Conservation (phyloP, 129 eudicot genomes). For the Gnaphalium uliginosum region DNA sequence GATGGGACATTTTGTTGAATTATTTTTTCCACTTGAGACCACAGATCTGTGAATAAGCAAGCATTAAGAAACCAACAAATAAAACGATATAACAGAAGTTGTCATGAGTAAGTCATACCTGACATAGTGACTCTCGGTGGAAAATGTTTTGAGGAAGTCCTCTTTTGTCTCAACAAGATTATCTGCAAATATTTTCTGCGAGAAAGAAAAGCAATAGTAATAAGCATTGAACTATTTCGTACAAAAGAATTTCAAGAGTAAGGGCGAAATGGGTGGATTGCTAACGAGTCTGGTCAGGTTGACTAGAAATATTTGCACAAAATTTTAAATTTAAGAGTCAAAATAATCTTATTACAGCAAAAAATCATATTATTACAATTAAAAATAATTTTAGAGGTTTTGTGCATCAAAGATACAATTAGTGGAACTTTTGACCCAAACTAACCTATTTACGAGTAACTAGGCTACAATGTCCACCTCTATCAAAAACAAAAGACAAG, state of each 20-base stretch:
- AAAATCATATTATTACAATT: not conserved
- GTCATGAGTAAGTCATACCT: constrained; percentile 42
- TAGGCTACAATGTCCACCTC: not conserved
- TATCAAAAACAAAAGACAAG: not conserved
- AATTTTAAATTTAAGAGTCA: not conserved
- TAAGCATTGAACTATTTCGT: not conserved
- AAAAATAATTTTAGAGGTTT: not conserved
- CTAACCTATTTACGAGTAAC: not conserved
- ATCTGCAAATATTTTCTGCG: constrained; percentile 89
- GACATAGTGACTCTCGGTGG: constrained; percentile 54
- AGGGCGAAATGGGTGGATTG: not conserved
- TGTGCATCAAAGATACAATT: not conserved
- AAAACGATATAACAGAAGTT: not conserved
- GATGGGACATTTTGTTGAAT: constrained; percentile 34
- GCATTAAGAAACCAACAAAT: not conserved
- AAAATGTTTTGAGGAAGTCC: constrained; percentile 77
- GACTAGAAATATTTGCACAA: not conserved
- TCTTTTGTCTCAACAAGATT: constrained; percentile 85
- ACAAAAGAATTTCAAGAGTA: not conserved
- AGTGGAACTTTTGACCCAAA: not conserved
- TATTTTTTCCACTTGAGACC: constrained; percentile 59
- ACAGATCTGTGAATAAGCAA: constrained; percentile 47
- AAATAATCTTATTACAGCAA: not conserved
- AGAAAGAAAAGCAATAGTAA: constrained; percentile 5
- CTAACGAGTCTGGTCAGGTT: not conserved